Conservation (phyloP, 2,329 filamentous ascomycete genomes). For the Hypoxylon sp. region DNA sequence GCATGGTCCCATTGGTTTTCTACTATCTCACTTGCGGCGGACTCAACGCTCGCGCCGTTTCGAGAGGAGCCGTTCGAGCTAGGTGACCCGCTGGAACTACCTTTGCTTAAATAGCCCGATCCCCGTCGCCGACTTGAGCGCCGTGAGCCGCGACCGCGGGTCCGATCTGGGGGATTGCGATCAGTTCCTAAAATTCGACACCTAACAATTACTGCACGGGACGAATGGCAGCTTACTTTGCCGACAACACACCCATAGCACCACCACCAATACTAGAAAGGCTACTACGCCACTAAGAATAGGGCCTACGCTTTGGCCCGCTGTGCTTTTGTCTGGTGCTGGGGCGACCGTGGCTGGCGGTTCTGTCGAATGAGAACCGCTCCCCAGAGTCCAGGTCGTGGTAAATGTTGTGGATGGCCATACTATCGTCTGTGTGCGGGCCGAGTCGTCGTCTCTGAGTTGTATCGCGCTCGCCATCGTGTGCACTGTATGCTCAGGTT, state of each 20-base stretch:
- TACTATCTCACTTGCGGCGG: slow-evolving; percentile 30
- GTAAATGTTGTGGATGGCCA: slow-evolving; percentile 40
- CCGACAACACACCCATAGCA: slow-evolving; percentile 45
- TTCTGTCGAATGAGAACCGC: slow-evolving; percentile 34
- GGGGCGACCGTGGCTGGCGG: slow-evolving; percentile 35
- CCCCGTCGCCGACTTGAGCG: slow-evolving; percentile 35
- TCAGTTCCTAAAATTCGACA: too few relatives aligned
- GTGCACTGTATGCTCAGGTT: background rate
- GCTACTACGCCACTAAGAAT: slow-evolving; percentile 46
- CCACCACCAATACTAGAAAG: slow-evolving; percentile 41
- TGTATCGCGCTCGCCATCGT: background rate
- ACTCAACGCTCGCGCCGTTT: slow-evolving; percentile 26
- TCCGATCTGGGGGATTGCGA: slow-evolving; percentile 24
- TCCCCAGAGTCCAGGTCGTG: slow-evolving; percentile 45
- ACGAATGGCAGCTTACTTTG: slow-evolving; percentile 35
- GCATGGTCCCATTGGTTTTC: slow-evolving; percentile 36
- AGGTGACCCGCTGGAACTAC: slow-evolving; percentile 34
- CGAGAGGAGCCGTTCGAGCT: slow-evolving; percentile 32
- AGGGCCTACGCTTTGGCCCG: slow-evolving; percentile 39
- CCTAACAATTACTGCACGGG: too few relatives aligned
- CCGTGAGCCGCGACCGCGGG: slow-evolving; percentile 31
- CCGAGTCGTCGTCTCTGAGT: slow-evolving; percentile 11
- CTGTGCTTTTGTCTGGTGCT: slow-evolving; percentile 24
- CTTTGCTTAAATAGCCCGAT: slow-evolving; percentile 34
- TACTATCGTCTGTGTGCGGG: slow-evolving; percentile 45